Base-by-base conservation (phyloP, 108 stramenopile species). In the Nitzschia sp. region DNA sequence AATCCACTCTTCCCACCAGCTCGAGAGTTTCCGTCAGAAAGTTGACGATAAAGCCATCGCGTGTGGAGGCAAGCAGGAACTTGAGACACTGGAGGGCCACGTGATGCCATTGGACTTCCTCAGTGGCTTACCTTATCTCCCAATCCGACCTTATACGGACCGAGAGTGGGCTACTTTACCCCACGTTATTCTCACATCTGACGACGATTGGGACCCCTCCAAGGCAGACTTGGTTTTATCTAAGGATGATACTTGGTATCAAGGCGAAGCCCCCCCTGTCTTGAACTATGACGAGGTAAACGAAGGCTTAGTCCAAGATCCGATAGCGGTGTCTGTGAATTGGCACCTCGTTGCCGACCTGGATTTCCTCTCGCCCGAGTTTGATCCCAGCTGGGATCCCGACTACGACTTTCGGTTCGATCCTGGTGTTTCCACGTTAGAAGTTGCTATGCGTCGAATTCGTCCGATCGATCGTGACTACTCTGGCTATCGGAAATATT, bases 31-130 rank as follows among this genome's bases (percentile, higher is more conserved):
- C 31, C 31, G 58, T 1, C 21, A 29, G 19, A 23, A 2, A 1
- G 72, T 82, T 0, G 33, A n/a, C n/a, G n/a, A n/a, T n/a, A n/a
- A n/a, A n/a, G n/a, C n/a, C n/a, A n/a, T n/a, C n/a, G n/a, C n/a
- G 64, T 70, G 81, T 26, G 69, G 68, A 21, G 79, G 79, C 11
- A 2, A 9, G 1, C 79, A 80, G 38, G 23, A 30, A n/a, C 69
- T 80, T 23, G 34, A 26, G 18, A 80, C 79, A 15, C 48, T 28
- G 0, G 80, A 81, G 53, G 80, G 75, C 0, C 67, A 76, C 26
- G 26, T 75, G 8, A 36, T 77, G 1, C 75, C 75, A 24, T 28
- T 81, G 34, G 46, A 53, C 0, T 31, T 81, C 29, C 17, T 19
- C 1, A 11, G 46, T 11, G 80, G 75, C 23, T 35, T 81, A 1